Percentiles rank a stretch among this genome's conserved stretches.
These are phyloP conservation scores for Helicocarpus griseus DNA, from an alignment of 2,329 filamentous ascomycete genomes.

Conservation along the genomic window DNA sequence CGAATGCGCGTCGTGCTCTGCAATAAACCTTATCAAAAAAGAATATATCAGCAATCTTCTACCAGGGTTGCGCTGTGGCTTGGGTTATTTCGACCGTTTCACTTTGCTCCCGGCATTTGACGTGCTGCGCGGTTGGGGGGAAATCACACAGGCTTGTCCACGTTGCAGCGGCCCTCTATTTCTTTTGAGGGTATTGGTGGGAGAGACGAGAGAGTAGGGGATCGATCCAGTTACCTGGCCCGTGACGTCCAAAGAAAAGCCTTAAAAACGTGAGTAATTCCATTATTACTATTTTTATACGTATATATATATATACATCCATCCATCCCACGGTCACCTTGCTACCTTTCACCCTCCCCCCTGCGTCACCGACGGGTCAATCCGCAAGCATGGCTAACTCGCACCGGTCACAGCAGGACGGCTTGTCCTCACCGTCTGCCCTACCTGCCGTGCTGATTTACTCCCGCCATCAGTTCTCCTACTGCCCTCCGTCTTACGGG, in stretches of 20 bases:
- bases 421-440: not conserved
- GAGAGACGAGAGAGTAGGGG: not conserved
- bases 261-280: conserved; percentile 1
- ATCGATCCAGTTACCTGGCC: not conserved
- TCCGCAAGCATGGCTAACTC: conserved; percentile 5
- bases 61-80: not conserved
- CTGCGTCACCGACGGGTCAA: not conserved
- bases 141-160: not conserved
- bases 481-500: conserved; percentile 4
- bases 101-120: not conserved
- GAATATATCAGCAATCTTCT: not conserved
- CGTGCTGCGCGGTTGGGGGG: not conserved
- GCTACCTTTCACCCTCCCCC: not conserved
- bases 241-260: not conserved
- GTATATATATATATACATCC: not conserved
- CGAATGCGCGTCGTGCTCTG: conserved; percentile 1
- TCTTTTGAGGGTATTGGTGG: conserved; percentile 2
- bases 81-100: not conserved
- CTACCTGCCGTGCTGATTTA: conserved; percentile 4
- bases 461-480: conserved; percentile 3
- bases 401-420: not conserved
- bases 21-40: conserved; percentile 7
- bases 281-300: not conserved
- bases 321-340: not conserved
- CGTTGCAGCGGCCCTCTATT: conserved; percentile 3